Conservation (phyloP, 345 rosid genomes). For the Raphanus sativus region DNA sequence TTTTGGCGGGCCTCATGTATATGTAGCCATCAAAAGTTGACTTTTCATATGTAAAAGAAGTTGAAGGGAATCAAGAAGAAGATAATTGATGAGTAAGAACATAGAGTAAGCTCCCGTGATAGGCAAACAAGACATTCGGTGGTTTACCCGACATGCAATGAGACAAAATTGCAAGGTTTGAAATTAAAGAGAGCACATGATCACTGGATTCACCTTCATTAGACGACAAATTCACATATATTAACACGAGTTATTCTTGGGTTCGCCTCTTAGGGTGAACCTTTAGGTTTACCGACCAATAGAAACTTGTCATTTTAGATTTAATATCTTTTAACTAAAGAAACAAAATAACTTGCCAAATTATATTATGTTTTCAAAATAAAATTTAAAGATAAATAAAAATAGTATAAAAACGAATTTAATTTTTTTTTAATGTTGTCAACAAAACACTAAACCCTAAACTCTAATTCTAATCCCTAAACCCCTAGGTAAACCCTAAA, state of each 20-base stretch:
- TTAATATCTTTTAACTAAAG: too few species aligned
- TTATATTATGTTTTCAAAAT: too few species aligned
- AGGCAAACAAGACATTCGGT: constrained; percentile 24
- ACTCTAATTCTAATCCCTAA: too few species aligned
- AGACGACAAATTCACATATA: background rate
- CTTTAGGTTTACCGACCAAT: too few species aligned
- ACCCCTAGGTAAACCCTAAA: too few species aligned
- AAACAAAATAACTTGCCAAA: too few species aligned
- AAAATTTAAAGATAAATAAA: too few species aligned
- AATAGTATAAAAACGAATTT: too few species aligned
- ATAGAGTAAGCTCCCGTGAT: constrained; percentile 27
- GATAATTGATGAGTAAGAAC: background rate
- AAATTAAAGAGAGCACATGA: constrained; percentile 28
- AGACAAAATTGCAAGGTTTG: constrained; percentile 28
- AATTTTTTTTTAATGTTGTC: too few species aligned
- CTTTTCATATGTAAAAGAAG: background rate
- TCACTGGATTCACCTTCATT: constrained; percentile 19
- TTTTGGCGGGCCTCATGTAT: background rate
- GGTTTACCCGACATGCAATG: constrained; percentile 32
- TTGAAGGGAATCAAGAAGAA: background rate
- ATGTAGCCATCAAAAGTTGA: constrained; percentile 7
- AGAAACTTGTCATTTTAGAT: too few species aligned
- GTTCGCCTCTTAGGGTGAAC: too few species aligned
- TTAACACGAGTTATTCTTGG: background rate
- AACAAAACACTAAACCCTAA: too few species aligned